Conservation (phyloP, 331 rosid species). For the Pyracantha coccinea region DNA sequence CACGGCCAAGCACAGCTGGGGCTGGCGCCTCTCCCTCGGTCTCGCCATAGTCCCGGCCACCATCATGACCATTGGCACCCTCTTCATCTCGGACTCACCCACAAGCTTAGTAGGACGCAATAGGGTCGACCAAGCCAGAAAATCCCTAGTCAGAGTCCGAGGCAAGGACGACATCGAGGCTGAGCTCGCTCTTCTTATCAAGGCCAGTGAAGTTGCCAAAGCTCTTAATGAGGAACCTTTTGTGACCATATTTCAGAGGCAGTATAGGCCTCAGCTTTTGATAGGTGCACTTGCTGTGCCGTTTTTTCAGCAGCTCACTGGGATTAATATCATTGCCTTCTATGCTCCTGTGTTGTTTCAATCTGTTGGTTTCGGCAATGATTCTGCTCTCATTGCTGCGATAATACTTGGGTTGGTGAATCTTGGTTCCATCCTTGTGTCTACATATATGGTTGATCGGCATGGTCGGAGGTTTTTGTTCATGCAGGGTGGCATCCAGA, state of each 20-base stretch:
- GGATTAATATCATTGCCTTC: constrained; percentile 63
- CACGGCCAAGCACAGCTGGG: constrained; percentile 32
- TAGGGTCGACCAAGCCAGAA: constrained; percentile 34
- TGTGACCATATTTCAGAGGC: constrained; percentile 34
- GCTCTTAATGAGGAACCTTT: constrained; percentile 37
- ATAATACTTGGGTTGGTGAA: constrained; percentile 52
- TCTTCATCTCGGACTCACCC: constrained; percentile 58
- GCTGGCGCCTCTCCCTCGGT: constrained; percentile 72
- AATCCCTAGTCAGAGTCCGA: constrained; percentile 30
- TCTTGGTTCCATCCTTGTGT: constrained; percentile 36
- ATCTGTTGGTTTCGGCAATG: constrained; percentile 59
- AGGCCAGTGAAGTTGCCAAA: constrained; percentile 22
- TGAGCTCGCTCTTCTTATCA: constrained; percentile 36
- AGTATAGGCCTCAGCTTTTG: constrained; percentile 59
- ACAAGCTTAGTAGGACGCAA: constrained; percentile 54
- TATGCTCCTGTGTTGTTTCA: constrained; percentile 71
- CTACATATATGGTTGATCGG: constrained; percentile 57
- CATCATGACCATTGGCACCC: constrained; percentile 33
- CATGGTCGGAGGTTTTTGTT: constrained; percentile 56
- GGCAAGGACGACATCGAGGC: constrained; percentile 40
- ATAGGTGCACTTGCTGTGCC: constrained; percentile 40
- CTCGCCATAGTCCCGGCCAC: constrained; percentile 45
- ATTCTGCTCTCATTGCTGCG: constrained; percentile 49
- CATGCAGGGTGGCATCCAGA: constrained; percentile 46
- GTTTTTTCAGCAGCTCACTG: constrained; percentile 52